Base-by-base conservation (phyloP, 495 filamentous ascomycete species). In the Penicillium ucsense region DNA sequence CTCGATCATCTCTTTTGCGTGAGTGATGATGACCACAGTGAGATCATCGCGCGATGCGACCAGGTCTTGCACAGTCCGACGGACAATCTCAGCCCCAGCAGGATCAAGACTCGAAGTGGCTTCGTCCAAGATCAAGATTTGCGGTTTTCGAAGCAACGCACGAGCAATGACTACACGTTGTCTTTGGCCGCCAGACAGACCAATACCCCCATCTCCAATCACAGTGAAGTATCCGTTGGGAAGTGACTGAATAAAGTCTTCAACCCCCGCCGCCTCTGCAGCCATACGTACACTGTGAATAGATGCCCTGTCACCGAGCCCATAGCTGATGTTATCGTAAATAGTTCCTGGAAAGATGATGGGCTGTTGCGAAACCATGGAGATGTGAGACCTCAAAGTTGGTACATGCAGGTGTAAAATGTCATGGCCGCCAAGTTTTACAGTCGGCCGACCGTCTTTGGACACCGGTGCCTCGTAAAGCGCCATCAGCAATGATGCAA, bases 161-260 rank as follows among this genome's bases (percentile, higher is more conserved):
- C 92, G 68, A 3, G 90, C 89, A 46, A 97, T 89, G 4, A 82
- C 80, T 5, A 97, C 51, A 0, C 88, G 75, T 56, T 95, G 90
- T 3, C 82, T 81, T 55, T 98, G 92, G 0, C 92, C 92, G 3
- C 89, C 90, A 0, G 83, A 88, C 1, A 98, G 60, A 0, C 76
- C 73, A 12, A 79, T 67, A 0, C 88, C 89, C 8, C 88, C 87
- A 43, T 90, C 86, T 8, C 88, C 88, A 8, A 96, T 74, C 0
- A 77, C 50, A 0, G 90, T 95, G 31, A 74, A 63, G 63, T 95
- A 96, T 6, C 86, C 87, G 0, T 71, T 51, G 0, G 84, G 80
- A 0, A 96, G 76, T n/a, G 77, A 80, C 8, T 57, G 61, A 54
- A 96, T 79, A 61, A 94, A 95, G 2, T 85, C 82, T 55, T 92